These are phyloP conservation scores for Rhizopogon vinicolor DNA, from an alignment of 768 basidiomycete genomes.

Conservation along the genomic window DNA sequence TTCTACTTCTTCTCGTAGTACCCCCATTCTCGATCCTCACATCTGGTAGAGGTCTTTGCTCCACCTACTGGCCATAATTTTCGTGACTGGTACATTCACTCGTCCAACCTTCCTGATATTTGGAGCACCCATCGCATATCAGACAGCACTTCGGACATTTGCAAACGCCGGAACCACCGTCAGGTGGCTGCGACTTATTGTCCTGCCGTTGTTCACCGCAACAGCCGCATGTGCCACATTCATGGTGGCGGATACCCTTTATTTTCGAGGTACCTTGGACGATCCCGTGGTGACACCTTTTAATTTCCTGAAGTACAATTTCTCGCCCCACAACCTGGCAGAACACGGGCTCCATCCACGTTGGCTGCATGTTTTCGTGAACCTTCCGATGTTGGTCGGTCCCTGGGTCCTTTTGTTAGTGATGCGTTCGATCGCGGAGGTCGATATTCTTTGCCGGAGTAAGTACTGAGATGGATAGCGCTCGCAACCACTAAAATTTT, in stretches of 20 bases:
- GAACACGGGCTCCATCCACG: slow-evolving; percentile 36
- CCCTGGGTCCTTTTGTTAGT: slow-evolving; percentile 25
- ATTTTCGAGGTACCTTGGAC: slow-evolving; percentile 23
- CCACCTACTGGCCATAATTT: slow-evolving; percentile 21
- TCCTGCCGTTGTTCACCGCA: slow-evolving; percentile 19
- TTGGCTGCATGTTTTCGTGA: slow-evolving; percentile 35
- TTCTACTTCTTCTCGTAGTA: background rate
- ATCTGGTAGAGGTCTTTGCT: slow-evolving; percentile 1
- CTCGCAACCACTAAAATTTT: background rate
- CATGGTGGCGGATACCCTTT: slow-evolving; percentile 26
- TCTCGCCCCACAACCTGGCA: slow-evolving; percentile 31
- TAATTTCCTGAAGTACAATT: slow-evolving; percentile 34
- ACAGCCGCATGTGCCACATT: slow-evolving; percentile 9
- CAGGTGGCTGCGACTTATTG: slow-evolving; percentile 5
- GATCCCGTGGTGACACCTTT: slow-evolving; percentile 28
- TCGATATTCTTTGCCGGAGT: slow-evolving; percentile 16
- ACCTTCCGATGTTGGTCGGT: slow-evolving; percentile 35
- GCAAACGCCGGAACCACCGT: slow-evolving; percentile 7
- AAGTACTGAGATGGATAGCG: background rate
- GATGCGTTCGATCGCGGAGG: slow-evolving; percentile 8
- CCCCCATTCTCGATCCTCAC: background rate
- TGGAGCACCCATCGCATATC: slow-evolving; percentile 25
- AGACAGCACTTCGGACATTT: slow-evolving; percentile 15
- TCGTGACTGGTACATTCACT: slow-evolving; percentile 27
- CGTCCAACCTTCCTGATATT: slow-evolving; percentile 33